These are phyloP conservation scores for Vitellaria paradoxa DNA, from an alignment of 179 eudicot species.

Conservation along the genomic window DNA sequence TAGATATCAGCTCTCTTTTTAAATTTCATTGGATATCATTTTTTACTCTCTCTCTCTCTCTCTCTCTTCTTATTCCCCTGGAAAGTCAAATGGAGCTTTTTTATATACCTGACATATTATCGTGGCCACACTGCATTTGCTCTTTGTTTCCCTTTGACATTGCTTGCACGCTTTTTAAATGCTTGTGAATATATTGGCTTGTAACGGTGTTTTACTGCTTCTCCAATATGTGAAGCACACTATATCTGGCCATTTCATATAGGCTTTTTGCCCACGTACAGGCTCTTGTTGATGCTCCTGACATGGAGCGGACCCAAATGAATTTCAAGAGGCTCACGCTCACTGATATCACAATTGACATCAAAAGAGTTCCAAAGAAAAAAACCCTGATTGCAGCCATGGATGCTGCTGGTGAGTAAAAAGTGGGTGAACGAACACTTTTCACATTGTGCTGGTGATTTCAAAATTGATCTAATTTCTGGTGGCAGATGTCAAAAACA, in stretches of 20 bases:
- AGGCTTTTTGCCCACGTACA: conserved; percentile 5
- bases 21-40: no score
- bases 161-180: no score
- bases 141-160: neutral
- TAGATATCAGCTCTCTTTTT: no score
- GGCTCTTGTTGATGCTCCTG: conserved; percentile 52
- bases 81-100: neutral
- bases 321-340: conserved; percentile 52
- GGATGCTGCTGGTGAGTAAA: conserved; percentile 52
- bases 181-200: no score
- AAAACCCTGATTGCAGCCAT: conserved; percentile 45
- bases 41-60: no score
- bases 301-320: conserved; percentile 46
- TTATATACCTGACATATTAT: no score
- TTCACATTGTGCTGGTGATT: neutral
- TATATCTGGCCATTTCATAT: neutral
- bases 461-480: neutral
- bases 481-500: conserved; percentile 48
- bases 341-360: conserved; percentile 45
- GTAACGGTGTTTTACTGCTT: no score
- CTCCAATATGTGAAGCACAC: neutral
- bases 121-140: neutral
- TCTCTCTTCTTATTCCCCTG: neutral
- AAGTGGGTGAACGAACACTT: neutral
- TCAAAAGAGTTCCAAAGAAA: conserved; percentile 51